Conservation (phyloP, 805 yeast species). For the Kodamaea leandrae region DNA sequence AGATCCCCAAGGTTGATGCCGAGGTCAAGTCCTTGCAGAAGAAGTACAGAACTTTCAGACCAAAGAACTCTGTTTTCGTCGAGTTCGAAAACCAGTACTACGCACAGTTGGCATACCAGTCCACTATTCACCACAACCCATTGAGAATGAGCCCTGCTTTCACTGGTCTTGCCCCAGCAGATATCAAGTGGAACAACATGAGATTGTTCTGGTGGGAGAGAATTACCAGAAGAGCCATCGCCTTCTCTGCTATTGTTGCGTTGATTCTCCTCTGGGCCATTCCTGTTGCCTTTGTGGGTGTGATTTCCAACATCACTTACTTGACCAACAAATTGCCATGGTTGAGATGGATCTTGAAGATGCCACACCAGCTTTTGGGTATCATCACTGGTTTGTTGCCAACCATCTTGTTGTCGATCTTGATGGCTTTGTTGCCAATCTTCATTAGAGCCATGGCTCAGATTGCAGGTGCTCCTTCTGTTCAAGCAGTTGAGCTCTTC, state of each 20-base stretch:
- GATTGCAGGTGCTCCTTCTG: slow-evolving; percentile 67
- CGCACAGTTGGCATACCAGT: slow-evolving; percentile 71
- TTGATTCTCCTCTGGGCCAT: slow-evolving; percentile 67
- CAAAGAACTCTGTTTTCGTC: slow-evolving; percentile 79
- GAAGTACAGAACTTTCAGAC: slow-evolving; percentile 44
- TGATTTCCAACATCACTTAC: slow-evolving; percentile 79
- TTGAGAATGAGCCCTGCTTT: slow-evolving; percentile 57
- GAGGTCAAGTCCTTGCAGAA: slow-evolving; percentile 58
- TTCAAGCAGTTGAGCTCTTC: slow-evolving; percentile 71
- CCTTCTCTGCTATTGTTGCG: slow-evolving; percentile 53
- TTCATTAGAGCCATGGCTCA: slow-evolving; percentile 76
- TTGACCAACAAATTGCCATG: slow-evolving; percentile 71
- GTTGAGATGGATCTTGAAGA: slow-evolving; percentile 68
- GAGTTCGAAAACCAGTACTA: slow-evolving; percentile 74
- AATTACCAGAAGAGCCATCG: slow-evolving; percentile 49
- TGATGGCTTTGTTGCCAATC: slow-evolving; percentile 86
- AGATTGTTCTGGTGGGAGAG: slow-evolving; percentile 81
- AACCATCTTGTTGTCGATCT: slow-evolving; percentile 69
- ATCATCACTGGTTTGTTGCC: slow-evolving; percentile 86
- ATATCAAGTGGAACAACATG: slow-evolving; percentile 69
- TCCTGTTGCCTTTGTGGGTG: slow-evolving; percentile 97
- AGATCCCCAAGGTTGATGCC: slow-evolving; percentile 53
- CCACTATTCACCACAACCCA: slow-evolving; percentile 63
- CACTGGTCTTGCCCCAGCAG: slow-evolving; percentile 61
- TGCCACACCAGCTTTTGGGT: slow-evolving; percentile 74